Evolutionary conservation across 257 asterid species (phyloP), one percentile per base, ranked within the genome.

Genomic region (Marsdenia floribunda): DNA sequence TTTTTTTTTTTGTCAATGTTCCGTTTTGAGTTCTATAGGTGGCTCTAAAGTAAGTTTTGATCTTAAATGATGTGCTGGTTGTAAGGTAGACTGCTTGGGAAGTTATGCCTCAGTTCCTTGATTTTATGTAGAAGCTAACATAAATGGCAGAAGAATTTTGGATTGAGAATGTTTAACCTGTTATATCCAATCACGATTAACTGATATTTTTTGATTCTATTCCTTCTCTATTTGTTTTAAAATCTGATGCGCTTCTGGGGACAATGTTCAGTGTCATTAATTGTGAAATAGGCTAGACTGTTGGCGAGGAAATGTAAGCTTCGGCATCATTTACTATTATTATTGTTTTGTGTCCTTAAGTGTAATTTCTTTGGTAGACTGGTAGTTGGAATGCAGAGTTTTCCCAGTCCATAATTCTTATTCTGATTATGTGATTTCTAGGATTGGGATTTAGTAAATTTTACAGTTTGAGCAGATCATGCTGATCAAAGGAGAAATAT

Each of bases 91-190:
- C 33, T 29, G 74, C 14, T 50, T 70, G 13, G 2, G 9, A 35
- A 71, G n/a, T 71, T 33, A 49, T 55, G 4, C 19, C 47, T n/a
- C 1, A 37, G 29, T 21, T 37, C 64, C n/a, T 52, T 72, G 44
- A 57, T 14, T 42, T 33, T 7, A 3, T 38, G 37, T 21, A 47
- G 66, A 74, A 63, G 66, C 49, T 63, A 2, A 74, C 44, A 35
- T 15, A 49, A 33, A 22, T 63, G 6, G 40, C 42, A 75, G 57
- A 66, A 40, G 72, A 75, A 80, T 46, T 75, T 59, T 76, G 74
- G 73, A 64, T 37, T 66, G 16, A 66, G 4, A 66, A 8, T 37
- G 71, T 19, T 65, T 15, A 66, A 38, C 3, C 7, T 35, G 49
- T 65, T 66, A 49, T 38, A 19, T 35, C 50, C 50, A 38, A 38